These are phyloP conservation scores for Coelastrella sp. DNA, from an alignment of 139 green algal species.

Conservation along the genomic window DNA sequence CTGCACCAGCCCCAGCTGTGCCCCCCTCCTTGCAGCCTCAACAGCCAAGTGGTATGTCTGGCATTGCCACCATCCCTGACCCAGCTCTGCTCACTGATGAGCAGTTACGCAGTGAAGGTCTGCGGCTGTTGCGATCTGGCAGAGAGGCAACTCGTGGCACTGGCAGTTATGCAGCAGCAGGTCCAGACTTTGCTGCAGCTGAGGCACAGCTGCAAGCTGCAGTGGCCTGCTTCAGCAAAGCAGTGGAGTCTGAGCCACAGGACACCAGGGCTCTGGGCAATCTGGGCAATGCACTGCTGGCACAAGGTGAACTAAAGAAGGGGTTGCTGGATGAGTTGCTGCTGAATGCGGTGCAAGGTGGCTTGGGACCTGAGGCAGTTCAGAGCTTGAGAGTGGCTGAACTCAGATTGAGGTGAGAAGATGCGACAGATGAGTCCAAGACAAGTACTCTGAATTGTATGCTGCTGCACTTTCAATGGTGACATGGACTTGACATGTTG, in stretches of 20 bases:
- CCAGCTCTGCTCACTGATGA: background rate
- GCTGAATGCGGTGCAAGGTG: background rate
- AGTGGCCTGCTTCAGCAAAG: slow-evolving; percentile 23
- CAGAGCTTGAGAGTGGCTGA: slow-evolving; percentile 22
- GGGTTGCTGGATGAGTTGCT: slow-evolving; percentile 35
- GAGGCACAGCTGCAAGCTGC: slow-evolving; percentile 37
- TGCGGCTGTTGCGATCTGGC: slow-evolving; percentile 40
- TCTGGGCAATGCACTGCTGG: slow-evolving; percentile 51
- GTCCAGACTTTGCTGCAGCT: slow-evolving; percentile 39
- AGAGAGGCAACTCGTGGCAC: slow-evolving; percentile 37
- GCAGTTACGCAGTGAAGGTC: slow-evolving; percentile 9
- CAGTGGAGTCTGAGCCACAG: slow-evolving; percentile 12
- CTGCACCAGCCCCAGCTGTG: no score
- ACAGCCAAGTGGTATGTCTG: slow-evolving; percentile 25
- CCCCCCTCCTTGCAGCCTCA: slow-evolving; percentile 45
- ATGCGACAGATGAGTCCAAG: no score
- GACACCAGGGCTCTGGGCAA: slow-evolving; percentile 46
- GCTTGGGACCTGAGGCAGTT: background rate
- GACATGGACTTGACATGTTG: no score
- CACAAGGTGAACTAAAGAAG: slow-evolving; percentile 45
- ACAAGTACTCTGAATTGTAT: no score
- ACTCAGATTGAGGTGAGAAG: slow-evolving; percentile 3
- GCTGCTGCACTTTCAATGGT: no score
- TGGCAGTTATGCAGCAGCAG: background rate
- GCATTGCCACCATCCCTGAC: background rate